Base-by-base conservation (phyloP, 1,284 basidiomycete genomes). In the Pulchroboletus neoregius region DNA sequence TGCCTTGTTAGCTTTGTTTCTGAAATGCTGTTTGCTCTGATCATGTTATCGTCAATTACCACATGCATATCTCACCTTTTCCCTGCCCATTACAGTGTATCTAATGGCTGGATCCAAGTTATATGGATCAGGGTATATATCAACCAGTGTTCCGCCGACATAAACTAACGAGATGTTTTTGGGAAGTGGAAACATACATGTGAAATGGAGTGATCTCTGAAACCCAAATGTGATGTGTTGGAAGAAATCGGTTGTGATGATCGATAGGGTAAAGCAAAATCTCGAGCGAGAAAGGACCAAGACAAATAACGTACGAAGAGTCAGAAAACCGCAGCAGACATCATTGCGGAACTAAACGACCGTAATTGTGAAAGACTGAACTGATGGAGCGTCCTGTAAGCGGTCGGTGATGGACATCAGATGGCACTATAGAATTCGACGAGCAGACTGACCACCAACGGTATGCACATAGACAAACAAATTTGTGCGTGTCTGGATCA, bases 281-380 rank as follows among this genome's bases (percentile, higher is more conserved):
- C 32, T 52, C 45, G 31, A 46, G 16, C 11, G 37, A 46, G 33
- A 53, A 43, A 36, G 41, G 43, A 50, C 45, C 52, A 53, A 56
- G 52, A 46, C 43, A 50, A 43, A 58, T 50, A 48, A 60, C 15
- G 53, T 55, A 43, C 15, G 43, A 42, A 23, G 40, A 49, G 41
- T 44, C 32, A 42, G 40, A 50, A 51, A 53, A 58, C 47, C 45
- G 45, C 57, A 55, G 50, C 40, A 53, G 28, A 57, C 53, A 61
- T 38, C 45, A 60, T 50, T 24, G 58, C 44, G 48, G 45, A 58
- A 64, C 63, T 63, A 64, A 67, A 63, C 45, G 66, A 68, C 50
- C 36, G 64, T 68, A 58, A 34, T 36, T 56, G 45, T 43, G 49
- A 64, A 61, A 38, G 62, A 64, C 38, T 51, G 51, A 18, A 50